These are phyloP conservation scores for Tilletia indica DNA, from an alignment of 1,284 basidiomycete genomes.

Conservation along the genomic window DNA sequence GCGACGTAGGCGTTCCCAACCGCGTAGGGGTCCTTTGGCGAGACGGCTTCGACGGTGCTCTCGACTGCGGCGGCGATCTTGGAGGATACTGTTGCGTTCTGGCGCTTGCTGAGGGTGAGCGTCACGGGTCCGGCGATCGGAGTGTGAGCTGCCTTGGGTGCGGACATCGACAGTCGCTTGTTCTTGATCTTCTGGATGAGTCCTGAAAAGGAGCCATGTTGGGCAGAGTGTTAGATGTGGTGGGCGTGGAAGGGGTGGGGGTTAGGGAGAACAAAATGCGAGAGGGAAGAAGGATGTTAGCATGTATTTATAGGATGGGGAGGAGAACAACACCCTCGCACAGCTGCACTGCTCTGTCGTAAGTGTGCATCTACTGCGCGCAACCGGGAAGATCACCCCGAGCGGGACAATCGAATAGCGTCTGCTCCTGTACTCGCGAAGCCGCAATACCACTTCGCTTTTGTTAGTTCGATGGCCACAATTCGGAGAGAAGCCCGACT, in stretches of 20 bases:
- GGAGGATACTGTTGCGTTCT: not conserved
- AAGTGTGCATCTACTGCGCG: too few relatives aligned
- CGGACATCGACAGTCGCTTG: not conserved
- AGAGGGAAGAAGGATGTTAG: too few relatives aligned
- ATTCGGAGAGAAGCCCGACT: too few relatives aligned
- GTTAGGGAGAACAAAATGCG: not conserved
- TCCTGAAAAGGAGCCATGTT: not conserved
- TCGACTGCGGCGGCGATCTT: constrained; percentile 13
- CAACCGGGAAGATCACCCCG: too few relatives aligned
- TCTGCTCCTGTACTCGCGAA: too few relatives aligned
- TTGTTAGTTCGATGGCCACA: too few relatives aligned
- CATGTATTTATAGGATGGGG: too few relatives aligned
- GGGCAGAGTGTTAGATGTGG: not conserved
- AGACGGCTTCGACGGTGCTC: not conserved
- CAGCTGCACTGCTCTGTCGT: too few relatives aligned
- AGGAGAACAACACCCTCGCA: too few relatives aligned
- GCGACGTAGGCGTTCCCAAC: not conserved
- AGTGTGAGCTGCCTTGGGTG: not conserved
- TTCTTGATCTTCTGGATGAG: not conserved
- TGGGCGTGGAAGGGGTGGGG: not conserved
- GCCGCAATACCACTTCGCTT: too few relatives aligned
- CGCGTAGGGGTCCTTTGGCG: not conserved
- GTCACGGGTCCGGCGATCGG: not conserved
- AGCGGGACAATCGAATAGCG: too few relatives aligned
- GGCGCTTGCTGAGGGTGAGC: constrained; percentile 12